Evolutionary conservation across 2,329 filamentous ascomycete species (phyloP), one percentile per base, ranked within the genome.

Genomic region (Clonostachys byssicola): DNA sequence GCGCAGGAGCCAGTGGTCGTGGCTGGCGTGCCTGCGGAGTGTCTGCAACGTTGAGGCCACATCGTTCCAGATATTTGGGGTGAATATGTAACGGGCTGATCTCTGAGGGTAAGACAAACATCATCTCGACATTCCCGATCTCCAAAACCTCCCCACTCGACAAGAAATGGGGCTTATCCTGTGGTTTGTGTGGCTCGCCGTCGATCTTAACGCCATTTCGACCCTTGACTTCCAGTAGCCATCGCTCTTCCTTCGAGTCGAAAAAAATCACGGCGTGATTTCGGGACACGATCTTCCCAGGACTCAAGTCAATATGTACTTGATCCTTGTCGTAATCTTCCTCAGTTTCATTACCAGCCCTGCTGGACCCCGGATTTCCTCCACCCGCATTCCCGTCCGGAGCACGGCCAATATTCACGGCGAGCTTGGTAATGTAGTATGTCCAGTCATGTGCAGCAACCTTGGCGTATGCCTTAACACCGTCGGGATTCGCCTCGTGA

Each of bases 81-180:
- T 88, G 81, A 50, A 95, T 84, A 42, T 80, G 75, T 23, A 91
- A 75, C 20, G 81, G 80, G 47, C 73, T 74, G 42, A 81, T 75
- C 54, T 88, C 85, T 20, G 82, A 83, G 1, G 94, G 92, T n/a
- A 95, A 81, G 43, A 96, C 89, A 66, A 99, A 99, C 76, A 97
- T 92, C 94, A 99, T 99, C 71, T 99, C 92, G 1, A 94, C 88
- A 46, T 89, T 89, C 57, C 87, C 88, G 60, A 97, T 89, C 60
- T 96, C 91, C 49, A 99, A 85, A 40, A 97, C 89, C 62, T 92
- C 86, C 49, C 94, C 94, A 58, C 92, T 96, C 40, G 83, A 81
- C 23, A 99, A 77, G 33, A 81, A 71, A 34, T 82, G 78, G 35
- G 81, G 77, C 38, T 78, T 71, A 12, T 86, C 86, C 14, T n/a